Evolutionary conservation across 2,329 filamentous ascomycete genomes (phyloP).

Genomic region (Colletotrichum lentis): DNA sequence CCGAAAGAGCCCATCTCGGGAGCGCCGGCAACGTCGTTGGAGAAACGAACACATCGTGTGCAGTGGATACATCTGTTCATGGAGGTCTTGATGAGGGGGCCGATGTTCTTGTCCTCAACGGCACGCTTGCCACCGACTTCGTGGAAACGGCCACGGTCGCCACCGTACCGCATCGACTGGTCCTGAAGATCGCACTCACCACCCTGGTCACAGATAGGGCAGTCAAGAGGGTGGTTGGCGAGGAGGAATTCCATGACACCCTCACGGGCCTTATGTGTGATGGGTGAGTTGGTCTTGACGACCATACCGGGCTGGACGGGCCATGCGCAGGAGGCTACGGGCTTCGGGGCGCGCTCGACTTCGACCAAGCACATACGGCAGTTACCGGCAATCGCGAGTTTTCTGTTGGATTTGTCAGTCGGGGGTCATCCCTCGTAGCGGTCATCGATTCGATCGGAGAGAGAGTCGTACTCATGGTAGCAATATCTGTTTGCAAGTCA

Average conservation of each 20-base stretch:
- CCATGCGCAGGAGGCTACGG: slow-evolving; percentile 98
- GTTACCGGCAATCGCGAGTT: slow-evolving; percentile 98
- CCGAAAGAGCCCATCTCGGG: slow-evolving; percentile 94
- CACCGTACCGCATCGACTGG: slow-evolving; percentile 98
- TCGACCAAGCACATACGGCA: slow-evolving; percentile 99
- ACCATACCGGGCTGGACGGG: slow-evolving; percentile 98
- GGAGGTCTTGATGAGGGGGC: slow-evolving; percentile 96
- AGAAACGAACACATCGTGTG: slow-evolving; percentile 96
- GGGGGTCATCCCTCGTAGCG: slow-evolving; percentile 36
- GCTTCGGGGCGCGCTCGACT: slow-evolving; percentile 95
- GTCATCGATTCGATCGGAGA: slow-evolving; percentile 41
- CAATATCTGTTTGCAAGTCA: slow-evolving; percentile 75
- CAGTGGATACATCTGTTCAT: slow-evolving; percentile 99
- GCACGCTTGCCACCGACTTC: slow-evolving; percentile 95
- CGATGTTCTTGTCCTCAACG: slow-evolving; percentile 99
- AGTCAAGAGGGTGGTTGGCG: slow-evolving; percentile 95
- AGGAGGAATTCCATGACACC: slow-evolving; percentile 99
- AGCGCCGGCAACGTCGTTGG: slow-evolving; percentile 95
- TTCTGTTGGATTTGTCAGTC: slow-evolving; percentile 66
- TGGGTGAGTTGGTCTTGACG: slow-evolving; percentile 95
- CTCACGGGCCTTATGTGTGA: slow-evolving; percentile 97
- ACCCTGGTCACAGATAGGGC: slow-evolving; percentile 97
- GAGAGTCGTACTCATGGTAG: slow-evolving; percentile 85
- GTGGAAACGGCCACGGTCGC: slow-evolving; percentile 95
- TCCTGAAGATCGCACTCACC: slow-evolving; percentile 99